These are phyloP conservation scores for Nitzschia inconspicua DNA, from an alignment of 108 stramenopile genomes.

Conservation along the genomic window DNA sequence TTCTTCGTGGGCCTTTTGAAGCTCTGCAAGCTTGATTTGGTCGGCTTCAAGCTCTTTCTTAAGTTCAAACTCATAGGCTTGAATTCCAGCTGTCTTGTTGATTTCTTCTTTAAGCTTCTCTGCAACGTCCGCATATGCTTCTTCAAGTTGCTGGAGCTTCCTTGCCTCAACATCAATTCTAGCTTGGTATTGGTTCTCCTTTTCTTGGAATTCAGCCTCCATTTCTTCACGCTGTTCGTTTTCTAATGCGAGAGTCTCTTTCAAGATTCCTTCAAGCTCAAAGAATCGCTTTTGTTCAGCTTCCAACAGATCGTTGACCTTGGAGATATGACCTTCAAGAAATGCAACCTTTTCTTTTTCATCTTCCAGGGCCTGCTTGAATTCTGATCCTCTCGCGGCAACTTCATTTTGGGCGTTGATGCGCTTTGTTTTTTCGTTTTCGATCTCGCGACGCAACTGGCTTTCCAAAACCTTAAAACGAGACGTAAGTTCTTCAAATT, in stretches of 20 bases:
- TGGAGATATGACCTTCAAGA: slow-evolving; percentile 31
- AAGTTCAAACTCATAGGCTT: slow-evolving; percentile 20
- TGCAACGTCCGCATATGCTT: slow-evolving; percentile 15
- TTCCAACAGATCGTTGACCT: slow-evolving; percentile 29
- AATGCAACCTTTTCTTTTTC: slow-evolving; percentile 30
- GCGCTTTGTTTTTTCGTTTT: slow-evolving; percentile 6
- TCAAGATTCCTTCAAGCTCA: slow-evolving; percentile 32
- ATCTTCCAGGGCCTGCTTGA: slow-evolving; percentile 4
- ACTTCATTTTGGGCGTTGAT: slow-evolving; percentile 4
- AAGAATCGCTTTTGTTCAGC: slow-evolving; percentile 31
- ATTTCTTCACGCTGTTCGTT: slow-evolving; percentile 30
- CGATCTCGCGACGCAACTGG: slow-evolving; percentile 18
- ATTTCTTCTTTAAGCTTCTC: slow-evolving; percentile 18
- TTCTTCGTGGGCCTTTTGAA: not conserved
- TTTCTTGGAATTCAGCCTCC: slow-evolving; percentile 17
- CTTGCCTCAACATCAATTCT: slow-evolving; percentile 14
- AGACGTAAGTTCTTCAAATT: slow-evolving; percentile 26
- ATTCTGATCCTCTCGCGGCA: slow-evolving; percentile 8
- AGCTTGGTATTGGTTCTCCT: slow-evolving; percentile 17
- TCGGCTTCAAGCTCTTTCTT: slow-evolving; percentile 14
- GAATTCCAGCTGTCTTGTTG: slow-evolving; percentile 6
- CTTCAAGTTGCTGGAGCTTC: slow-evolving; percentile 16
- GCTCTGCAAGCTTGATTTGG: slow-evolving; percentile 14
- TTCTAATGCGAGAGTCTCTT: slow-evolving; percentile 31
- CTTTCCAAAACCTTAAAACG: slow-evolving; percentile 28